Percentiles rank a stretch among this genome's conserved stretches.
Conservation (phyloP, 2,329 filamentous ascomycete genomes). For the Diatrype stigma region DNA sequence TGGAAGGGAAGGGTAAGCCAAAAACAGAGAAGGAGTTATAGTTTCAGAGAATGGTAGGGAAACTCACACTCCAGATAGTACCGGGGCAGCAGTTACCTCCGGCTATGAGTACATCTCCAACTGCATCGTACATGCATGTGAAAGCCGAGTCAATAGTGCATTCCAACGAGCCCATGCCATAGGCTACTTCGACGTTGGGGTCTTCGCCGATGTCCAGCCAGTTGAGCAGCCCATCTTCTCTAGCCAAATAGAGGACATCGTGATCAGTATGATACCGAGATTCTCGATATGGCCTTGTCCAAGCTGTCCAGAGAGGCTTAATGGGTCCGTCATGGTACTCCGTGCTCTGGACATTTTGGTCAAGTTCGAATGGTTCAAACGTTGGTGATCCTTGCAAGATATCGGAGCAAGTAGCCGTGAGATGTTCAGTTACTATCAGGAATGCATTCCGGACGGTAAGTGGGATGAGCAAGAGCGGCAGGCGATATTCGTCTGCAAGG, state of each 20-base stretch:
- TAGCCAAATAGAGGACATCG: slow-evolving; percentile 80
- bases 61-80: slow-evolving; percentile 65
- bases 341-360: slow-evolving; percentile 34
- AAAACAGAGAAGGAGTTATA: background rate
- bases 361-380: slow-evolving; percentile 42
- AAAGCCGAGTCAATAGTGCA: slow-evolving; percentile 81
- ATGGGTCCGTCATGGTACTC: slow-evolving; percentile 42
- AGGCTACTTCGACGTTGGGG: slow-evolving; percentile 50
- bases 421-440: slow-evolving; percentile 59
- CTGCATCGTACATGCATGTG: slow-evolving; percentile 64
- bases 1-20: slow-evolving; percentile 23
- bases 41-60: background rate
- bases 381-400: slow-evolving; percentile 47
- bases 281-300: slow-evolving; percentile 73
- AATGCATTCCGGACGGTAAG: slow-evolving; percentile 68
- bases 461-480: slow-evolving; percentile 69
- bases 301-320: slow-evolving; percentile 71
- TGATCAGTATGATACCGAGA: slow-evolving; percentile 56
- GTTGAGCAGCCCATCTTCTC: slow-evolving; percentile 80
- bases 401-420: slow-evolving; percentile 53
- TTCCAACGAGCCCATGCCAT: slow-evolving; percentile 60
- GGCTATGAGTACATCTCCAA: slow-evolving; percentile 73
- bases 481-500: slow-evolving; percentile 46
- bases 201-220: slow-evolving; percentile 64
- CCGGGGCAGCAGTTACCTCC: slow-evolving; percentile 77